These are phyloP conservation scores for Macrophomina tecta DNA, from an alignment of 2,329 filamentous ascomycete genomes.

Conservation along the genomic window DNA sequence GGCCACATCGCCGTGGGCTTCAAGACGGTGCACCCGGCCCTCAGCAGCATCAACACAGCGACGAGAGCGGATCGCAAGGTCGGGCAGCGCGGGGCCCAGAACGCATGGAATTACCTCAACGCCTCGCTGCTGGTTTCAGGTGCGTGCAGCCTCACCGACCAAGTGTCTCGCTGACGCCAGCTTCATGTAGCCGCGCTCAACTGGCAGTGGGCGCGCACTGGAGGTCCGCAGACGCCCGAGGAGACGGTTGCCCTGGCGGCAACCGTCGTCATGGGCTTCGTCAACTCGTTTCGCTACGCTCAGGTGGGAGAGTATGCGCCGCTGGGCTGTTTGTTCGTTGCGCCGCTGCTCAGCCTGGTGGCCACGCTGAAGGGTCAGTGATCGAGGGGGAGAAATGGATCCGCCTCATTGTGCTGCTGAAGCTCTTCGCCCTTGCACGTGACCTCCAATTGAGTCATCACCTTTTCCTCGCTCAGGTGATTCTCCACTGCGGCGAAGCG, in stretches of 20 bases:
- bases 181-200: conserved; percentile 7
- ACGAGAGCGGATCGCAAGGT: conserved; percentile 7
- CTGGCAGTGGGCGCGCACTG: conserved; percentile 25
- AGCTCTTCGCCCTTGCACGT: not conserved
- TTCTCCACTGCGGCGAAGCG: not conserved
- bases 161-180: not conserved
- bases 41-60: not conserved
- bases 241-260: not conserved
- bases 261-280: conserved; percentile 8
- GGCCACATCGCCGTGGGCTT: conserved; percentile 18
- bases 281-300: not conserved
- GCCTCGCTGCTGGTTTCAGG: conserved; percentile 9
- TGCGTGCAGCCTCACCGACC: not conserved
- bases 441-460: not conserved
- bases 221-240: conserved; percentile 9
- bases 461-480: not conserved
- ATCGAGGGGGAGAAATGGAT: not conserved
- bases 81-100: conserved; percentile 6
- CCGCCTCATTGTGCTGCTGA: not conserved
- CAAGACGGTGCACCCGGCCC: conserved; percentile 9
- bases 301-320: conserved; percentile 7
- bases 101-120: conserved; percentile 18
- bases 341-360: conserved; percentile 12
- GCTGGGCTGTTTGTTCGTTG: conserved; percentile 5
- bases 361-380: conserved; percentile 2